Percentiles rank a stretch among this genome's conserved stretches.
Evolutionary conservation across 495 filamentous ascomycete genomes (phyloP).

Genomic region (Neurospora sp.): DNA sequence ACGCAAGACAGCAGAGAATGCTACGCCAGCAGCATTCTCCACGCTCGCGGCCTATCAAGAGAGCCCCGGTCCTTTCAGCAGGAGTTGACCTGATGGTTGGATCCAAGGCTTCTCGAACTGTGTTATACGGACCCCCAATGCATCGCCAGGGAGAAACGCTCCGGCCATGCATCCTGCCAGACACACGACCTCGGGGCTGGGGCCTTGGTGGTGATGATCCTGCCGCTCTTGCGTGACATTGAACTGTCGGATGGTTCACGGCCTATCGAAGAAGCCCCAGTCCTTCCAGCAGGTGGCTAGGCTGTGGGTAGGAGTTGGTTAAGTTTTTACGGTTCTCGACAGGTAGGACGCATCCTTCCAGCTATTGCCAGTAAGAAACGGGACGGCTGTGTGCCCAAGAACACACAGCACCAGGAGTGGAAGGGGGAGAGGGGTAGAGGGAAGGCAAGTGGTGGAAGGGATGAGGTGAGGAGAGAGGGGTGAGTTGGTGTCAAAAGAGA

Average conservation of each 20-base stretch:
- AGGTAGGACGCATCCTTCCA: conserved; percentile 1
- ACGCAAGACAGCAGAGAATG: neutral
- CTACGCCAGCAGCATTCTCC: neutral
- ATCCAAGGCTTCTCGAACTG: neutral
- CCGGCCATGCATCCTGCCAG: neutral
- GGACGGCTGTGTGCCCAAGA: neutral
- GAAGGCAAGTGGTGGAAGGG: neutral
- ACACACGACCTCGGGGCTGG: neutral
- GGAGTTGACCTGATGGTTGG: neutral
- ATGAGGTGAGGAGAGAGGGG: neutral
- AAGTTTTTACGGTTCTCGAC: conserved; percentile 4
- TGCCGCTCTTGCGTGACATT: neutral
- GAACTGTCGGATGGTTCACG: neutral
- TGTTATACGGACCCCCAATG: rapidly evolving
- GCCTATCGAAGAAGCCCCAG: conserved; percentile 2
- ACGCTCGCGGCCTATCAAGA: neutral
- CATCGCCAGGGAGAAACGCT: neutral
- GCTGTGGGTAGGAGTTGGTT: conserved; percentile 3
- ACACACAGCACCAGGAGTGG: neutral
- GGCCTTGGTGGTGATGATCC: neutral
- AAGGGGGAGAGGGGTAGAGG: neutral
- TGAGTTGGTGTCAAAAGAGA: neutral
- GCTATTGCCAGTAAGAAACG: neutral
- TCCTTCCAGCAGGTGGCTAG: conserved; percentile 4
- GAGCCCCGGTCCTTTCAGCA: neutral